Base-by-base conservation (phyloP, 805 yeast genomes). In the Myxozyma udenii region DNA sequence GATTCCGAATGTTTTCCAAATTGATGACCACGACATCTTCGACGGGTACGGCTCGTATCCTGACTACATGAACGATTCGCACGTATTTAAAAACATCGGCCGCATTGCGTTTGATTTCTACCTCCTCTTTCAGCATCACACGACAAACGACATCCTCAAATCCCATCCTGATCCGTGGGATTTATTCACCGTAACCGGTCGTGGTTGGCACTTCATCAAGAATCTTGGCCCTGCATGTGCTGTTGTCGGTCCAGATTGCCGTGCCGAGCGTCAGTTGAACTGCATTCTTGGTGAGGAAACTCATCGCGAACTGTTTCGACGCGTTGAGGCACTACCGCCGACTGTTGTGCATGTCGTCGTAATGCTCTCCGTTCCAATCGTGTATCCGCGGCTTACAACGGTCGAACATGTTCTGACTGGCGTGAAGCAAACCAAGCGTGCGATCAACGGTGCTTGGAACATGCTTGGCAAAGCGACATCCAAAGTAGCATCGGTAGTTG, bases 21-120 rank as follows among this genome's bases (percentile, higher is more conserved):
- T 73, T 70, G 98, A 91, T 68, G 98, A 91, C 67, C 98, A 91
- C 69, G 98, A 93, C 67, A 87, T 91, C 46, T 90, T 93, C 60
- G 98, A 91, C 66, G 98, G 98, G 2, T 91, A 81, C 70, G 98
- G 98, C 1, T 86, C 96, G 0, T 91, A 91, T 67, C 74, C 76
- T 44, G 85, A 88, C 59, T 50, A 68, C 1, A 87, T 95, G 30
- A 89, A 88, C 96, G 62, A 62, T 2, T 78, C 81, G 36, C 81
- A 80, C 1, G 78, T 87, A 6, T 87, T 91, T 66, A 66, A 69
- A 50, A 79, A 83, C 11, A 77, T 91, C 28, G 98, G 98, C 7
- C 76, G 77, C 53, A 70, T 79, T 11, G 96, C 98, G 1, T 87
- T 80, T 73, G 82, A 82, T 64, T 90, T 85, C 69, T 91, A 93